These are phyloP conservation scores for Colletotrichum lini DNA, from an alignment of 2,329 filamentous ascomycete genomes.

Conservation along the genomic window DNA sequence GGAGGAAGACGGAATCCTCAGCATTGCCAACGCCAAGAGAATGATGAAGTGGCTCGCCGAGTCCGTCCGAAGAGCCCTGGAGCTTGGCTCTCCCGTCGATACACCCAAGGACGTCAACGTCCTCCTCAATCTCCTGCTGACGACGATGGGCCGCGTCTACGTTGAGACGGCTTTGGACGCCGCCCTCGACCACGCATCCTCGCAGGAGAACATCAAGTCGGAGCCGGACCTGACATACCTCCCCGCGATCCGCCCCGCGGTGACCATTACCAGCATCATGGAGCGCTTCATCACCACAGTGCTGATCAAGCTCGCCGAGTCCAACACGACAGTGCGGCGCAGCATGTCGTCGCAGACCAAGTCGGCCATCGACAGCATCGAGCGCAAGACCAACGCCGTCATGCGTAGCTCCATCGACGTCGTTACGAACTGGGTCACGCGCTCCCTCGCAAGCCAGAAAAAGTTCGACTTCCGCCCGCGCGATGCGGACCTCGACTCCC, in stretches of 20 bases:
- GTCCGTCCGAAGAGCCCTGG: conserved; percentile 89
- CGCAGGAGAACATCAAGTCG: conserved; percentile 83
- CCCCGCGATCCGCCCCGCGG: conserved; percentile 81
- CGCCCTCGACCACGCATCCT: conserved; percentile 78
- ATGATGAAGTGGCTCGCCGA: conserved; percentile 99
- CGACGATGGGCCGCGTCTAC: conserved; percentile 89
- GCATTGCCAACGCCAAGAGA: conserved; percentile 89
- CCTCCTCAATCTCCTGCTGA: conserved; percentile 85
- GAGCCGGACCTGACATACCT: conserved; percentile 93
- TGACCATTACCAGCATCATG: conserved; percentile 93
- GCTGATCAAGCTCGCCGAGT: conserved; percentile 88
- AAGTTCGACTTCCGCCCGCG: conserved; percentile 92
- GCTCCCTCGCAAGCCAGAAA: conserved; percentile 82
- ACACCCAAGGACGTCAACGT: conserved; percentile 94
- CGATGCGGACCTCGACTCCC: conserved; percentile 82
- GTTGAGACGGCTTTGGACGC: conserved; percentile 78
- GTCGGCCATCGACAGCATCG: conserved; percentile 80
- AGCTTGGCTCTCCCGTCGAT: conserved; percentile 88
- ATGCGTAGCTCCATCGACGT: conserved; percentile 74
- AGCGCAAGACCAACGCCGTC: conserved; percentile 82
- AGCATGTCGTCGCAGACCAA: conserved; percentile 90
- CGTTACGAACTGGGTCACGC: conserved; percentile 81
- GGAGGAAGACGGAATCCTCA: conserved; percentile 89
- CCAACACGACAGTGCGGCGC: conserved; percentile 89
- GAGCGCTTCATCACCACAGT: conserved; percentile 92